A percentile compares a stretch with the other conserved stretches of the same genome.
Conservation (phyloP, 108 stramenopile genomes). For the Mediolabrus comicus region DNA sequence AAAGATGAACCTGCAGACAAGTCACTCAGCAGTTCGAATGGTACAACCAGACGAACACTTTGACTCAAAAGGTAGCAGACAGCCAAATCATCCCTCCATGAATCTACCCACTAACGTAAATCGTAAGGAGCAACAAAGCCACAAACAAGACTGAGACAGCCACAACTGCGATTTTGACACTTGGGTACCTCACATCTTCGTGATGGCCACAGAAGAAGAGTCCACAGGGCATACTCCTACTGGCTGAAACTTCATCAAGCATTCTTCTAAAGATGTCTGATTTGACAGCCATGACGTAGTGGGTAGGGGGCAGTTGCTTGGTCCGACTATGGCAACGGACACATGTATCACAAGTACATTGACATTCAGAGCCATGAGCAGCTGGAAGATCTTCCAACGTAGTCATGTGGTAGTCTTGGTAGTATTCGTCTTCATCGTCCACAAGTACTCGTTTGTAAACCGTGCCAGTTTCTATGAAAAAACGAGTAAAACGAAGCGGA, state of each 20-base stretch:
- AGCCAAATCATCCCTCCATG: background rate
- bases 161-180: slow-evolving; percentile 54
- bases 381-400: background rate
- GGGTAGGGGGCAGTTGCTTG: slow-evolving; percentile 43
- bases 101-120: slow-evolving; percentile 30
- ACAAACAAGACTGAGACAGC: slow-evolving; percentile 47
- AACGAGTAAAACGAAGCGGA: background rate
- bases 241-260: slow-evolving; percentile 60
- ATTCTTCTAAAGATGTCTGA: slow-evolving; percentile 70
- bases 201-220: slow-evolving; percentile 83
- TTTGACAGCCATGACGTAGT: slow-evolving; percentile 60
- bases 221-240: slow-evolving; percentile 64
- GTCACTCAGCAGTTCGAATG: background rate
- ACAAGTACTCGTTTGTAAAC: slow-evolving; percentile 38
- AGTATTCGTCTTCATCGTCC: slow-evolving; percentile 33
- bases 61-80: background rate
- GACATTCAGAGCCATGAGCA: slow-evolving; percentile 1
- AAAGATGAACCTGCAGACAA: background rate
- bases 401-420: slow-evolving; percentile 30
- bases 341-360: slow-evolving; percentile 5
- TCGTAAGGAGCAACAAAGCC: slow-evolving; percentile 17
- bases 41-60: slow-evolving; percentile 2
- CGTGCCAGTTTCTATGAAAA: slow-evolving; percentile 12
- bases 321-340: background rate
- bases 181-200: slow-evolving; percentile 70